Evolutionary conservation across 2,329 filamentous ascomycete genomes (phyloP), one percentile per base, ranked within the genome.

Genomic region (Gnomoniopsis smithogilvyi): DNA sequence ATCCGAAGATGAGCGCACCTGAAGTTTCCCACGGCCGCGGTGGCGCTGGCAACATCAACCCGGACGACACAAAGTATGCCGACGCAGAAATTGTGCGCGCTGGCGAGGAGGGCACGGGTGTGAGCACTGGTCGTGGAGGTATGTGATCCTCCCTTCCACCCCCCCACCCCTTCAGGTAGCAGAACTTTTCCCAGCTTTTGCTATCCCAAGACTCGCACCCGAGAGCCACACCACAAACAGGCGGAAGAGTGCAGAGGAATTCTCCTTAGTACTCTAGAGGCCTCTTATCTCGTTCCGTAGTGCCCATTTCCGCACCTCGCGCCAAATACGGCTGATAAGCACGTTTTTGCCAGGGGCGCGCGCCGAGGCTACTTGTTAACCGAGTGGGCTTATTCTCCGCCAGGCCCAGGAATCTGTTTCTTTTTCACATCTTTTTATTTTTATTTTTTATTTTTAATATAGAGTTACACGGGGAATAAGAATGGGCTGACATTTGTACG

Each of bases 21-120:
- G 81, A 85, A 68, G 79, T 85, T 54, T 85, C 83, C 17, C 83
- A 86, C 73, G 83, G 83, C 65, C 81, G 83, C 63, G 83, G 83
- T 61, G 83, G 83, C 65, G 82, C 81, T 21, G 84, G 85, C 67
- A 87, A 87, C 72, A 85, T 87, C 71, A 78, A 76, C 63, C 70
- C 73, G 36, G 84, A 87, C 68, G 70, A 79, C 62, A 86, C 83
- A 41, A 67, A 78, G 64, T 88, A 88, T 68, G 78, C 79, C 62
- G 85, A 88, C 64, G 85, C 84, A 65, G 82, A 84, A 63, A 82
- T 88, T 55, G 82, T 83, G 58, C 82, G 84, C 51, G 68, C 77
- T 47, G 83, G 82, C 52, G 68, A 73, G 3, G 75, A 77, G 68
- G 82, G 82, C 63, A 81, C 79, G 69, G 82, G 86, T 65, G 85